Conservation (phyloP, 179 eudicot species). For the Beta macrorhiza region DNA sequence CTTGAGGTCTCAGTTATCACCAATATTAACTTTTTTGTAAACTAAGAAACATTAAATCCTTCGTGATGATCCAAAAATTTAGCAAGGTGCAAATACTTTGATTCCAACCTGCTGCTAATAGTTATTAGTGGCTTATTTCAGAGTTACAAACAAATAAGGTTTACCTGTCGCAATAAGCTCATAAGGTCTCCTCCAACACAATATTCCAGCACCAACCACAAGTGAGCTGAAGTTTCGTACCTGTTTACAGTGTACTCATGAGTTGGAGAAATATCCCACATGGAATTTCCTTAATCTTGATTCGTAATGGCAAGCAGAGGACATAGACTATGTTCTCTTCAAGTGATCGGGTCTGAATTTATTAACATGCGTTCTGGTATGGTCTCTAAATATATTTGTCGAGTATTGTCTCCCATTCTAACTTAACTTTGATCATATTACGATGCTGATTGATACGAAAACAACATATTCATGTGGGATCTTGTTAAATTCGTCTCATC, state of each 20-base stretch:
- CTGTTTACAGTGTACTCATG: conserved; percentile 32
- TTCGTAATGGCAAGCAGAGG: background rate
- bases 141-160: background rate
- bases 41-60: background rate
- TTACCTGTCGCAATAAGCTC: conserved; percentile 77
- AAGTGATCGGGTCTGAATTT: no score
- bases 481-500: no score
- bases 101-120: background rate
- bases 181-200: conserved; percentile 96
- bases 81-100: background rate
- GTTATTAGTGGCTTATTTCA: background rate
- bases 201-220: conserved; percentile 94
- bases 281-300: background rate
- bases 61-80: background rate
- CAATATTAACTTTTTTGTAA: background rate
- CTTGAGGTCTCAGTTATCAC: background rate
- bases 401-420: no score
- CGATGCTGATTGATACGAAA: no score
- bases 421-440: no score
- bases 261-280: background rate
- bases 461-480: no score
- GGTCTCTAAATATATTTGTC: no score
- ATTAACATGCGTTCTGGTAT: no score
- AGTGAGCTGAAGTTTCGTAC: conserved; percentile 94
- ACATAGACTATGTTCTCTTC: background rate